Base-by-base conservation (phyloP, 2,329 filamentous ascomycete genomes). In the Zopfia rhizophila region DNA sequence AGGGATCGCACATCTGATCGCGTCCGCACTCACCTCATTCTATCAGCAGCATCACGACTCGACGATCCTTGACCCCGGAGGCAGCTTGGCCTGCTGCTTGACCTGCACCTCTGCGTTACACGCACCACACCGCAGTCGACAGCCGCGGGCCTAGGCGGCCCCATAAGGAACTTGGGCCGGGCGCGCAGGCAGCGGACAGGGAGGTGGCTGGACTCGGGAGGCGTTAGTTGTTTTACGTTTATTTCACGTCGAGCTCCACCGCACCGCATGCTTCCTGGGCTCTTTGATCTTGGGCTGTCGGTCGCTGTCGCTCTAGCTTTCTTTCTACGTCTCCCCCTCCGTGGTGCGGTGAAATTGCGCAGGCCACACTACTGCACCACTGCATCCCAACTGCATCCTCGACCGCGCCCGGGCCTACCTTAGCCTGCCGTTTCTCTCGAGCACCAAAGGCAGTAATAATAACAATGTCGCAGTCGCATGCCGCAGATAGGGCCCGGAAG, bases 401-500 rank as follows among this genome's bases (percentile, higher is more conserved):
- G 46, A 53, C 52, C 28, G 51, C 58, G 61, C 60, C 52, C 61
- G 62, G 66, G 58, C 68, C 65, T 62, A 37, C 42, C 52, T 51
- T 51, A 63, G 58, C 65, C 61, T 63, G 61, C 62, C 60, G 56
- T 65, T 37, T 35, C 60, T 66, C 56, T 54, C 61, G 57, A 56
- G 58, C 58, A 40, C 53, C 41, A 60, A 56, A 45, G 50, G 57
- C 60, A 58, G 67, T 63, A 63, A 70, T 67, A 58, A 72, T 59
- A 66, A 72, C 68, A 69, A 70, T 70, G 71, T 74, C 71, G 65
- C 68, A 66, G 66, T 68, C 67, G 60, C 63, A 64, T 62, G 58
- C 62, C 53, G 63, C 64, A 64, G 70, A 74, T 66, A 69, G 69
- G 66, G 45, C 66, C 61, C 67, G 68, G 58, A 70, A 67, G 66